phyloP scores from a whole-genome alignment of 1,284 basidiomycete genomes.

The Trichosporon sp. region DNA sequence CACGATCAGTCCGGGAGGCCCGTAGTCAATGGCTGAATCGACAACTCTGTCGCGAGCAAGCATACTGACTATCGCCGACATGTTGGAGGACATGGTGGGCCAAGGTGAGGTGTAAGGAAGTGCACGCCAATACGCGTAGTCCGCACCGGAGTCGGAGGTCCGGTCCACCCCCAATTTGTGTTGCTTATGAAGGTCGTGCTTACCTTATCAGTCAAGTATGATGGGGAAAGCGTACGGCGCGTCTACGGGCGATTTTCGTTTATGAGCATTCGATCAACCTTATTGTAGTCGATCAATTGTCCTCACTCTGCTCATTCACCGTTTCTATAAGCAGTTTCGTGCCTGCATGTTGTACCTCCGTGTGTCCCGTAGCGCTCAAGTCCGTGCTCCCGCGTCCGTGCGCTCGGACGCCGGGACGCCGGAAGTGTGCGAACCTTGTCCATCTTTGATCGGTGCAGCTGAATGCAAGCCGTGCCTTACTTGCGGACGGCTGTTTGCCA shows the following conservation, averaged over 20 bases:
- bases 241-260: neutral
- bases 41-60: neutral
- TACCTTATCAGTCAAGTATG: neutral
- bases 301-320: neutral
- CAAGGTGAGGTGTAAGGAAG: neutral
- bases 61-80: neutral
- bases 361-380: no score
- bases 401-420: neutral
- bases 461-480: no score
- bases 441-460: no score
- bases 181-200: neutral
- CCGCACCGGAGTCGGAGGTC: neutral
- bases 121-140: neutral
- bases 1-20: neutral
- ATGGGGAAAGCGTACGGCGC: neutral
- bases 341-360: no score
- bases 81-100: neutral
- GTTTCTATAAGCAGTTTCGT: neutral
- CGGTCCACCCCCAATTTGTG: neutral
- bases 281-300: neutral
- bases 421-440: neutral
- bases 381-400: conserved; percentile 1
- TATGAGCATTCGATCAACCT: conserved; percentile 7
- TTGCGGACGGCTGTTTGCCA: no score
- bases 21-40: neutral